Base-by-base conservation (phyloP, 805 yeast species). In the Priceomyces medius region DNA sequence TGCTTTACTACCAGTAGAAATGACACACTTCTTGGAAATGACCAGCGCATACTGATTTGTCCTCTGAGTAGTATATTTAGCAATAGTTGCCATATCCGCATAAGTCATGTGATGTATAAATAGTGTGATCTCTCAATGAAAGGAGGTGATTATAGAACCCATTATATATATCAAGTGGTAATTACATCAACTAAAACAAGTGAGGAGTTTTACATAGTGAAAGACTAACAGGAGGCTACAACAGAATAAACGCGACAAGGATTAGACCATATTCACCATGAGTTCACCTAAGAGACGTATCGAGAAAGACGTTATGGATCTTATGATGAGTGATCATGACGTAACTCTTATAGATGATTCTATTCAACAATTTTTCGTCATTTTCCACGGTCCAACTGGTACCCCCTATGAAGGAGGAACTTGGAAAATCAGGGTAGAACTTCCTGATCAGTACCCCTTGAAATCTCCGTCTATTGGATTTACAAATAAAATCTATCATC, bases 401-500 rank as follows among this genome's bases (percentile, higher is more conserved):
- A 69, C 98, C 1, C 95, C 96, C 4, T 91, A 89, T 61, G 88
- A 84, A 51, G 87, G 86, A 1, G 98, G 98, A 0, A 69, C 76
- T 2, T 91, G 98, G 97, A 82, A 83, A 56, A 72, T 91, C 24
- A 88, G 88, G 55, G 97, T 91, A 13, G 97, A 91, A 58, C 71
- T 91, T 43, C 98, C 98, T 2, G 95, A 88, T 57, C 95, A 87
- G 56, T 91, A 91, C 55, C 99, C 99, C 0, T 88, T 87, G 61
- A 91, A 88, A 58, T 86, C 96, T 3, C 99, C 99, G 4, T 88
- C 97, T 12, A 89, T 91, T 47, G 98, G 97, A 6, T 91, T 91
- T 59, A 80, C 80, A 38, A 93, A 90, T 64, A 85, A 83, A 58
- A 91, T 93, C 14, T 90, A 80, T 65, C 99, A 91, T 61, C 99